Evolutionary conservation across 129 eudicot genomes (phyloP).

Genomic region (Kitagawia praeruptora): DNA sequence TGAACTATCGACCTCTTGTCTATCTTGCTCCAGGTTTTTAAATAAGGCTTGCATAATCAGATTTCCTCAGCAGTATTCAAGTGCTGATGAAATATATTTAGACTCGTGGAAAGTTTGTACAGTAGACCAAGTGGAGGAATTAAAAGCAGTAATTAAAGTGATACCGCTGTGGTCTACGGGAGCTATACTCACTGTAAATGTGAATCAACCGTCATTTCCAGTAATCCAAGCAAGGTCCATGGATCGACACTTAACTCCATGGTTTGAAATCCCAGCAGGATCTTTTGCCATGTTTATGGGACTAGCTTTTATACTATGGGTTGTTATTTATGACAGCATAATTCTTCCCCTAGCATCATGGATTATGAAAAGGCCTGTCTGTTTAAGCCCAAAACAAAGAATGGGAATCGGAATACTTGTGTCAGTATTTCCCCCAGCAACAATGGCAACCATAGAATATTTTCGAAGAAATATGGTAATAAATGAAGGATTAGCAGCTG

Average conservation of each 20-base stretch:
- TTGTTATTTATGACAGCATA: not conserved
- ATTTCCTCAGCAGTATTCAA: not conserved
- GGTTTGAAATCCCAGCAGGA: constrained; percentile 26
- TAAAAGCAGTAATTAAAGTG: constrained; percentile 22
- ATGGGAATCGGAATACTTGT: not conserved
- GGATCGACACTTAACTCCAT: constrained; percentile 23
- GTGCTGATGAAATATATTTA: not conserved
- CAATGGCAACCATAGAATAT: not conserved
- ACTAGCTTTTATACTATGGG: not conserved
- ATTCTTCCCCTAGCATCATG: not conserved
- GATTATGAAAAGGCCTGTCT: not conserved
- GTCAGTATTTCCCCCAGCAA: not conserved
- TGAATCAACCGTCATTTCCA: not conserved
- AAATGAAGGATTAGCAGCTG: not conserved
- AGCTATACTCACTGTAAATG: not conserved
- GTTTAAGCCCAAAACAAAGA: not conserved
- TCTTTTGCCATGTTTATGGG: not conserved
- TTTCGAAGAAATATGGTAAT: not conserved
- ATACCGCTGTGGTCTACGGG: constrained; percentile 30
- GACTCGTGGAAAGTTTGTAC: constrained; percentile 29
- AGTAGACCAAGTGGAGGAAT: constrained; percentile 32
- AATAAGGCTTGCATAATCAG: constrained; percentile 1
- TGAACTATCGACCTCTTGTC: too few relatives aligned
- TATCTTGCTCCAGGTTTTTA: not conserved
- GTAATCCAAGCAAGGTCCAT: constrained; percentile 17